Evolutionary conservation across 805 yeast genomes (phyloP), one percentile per base, ranked within the genome.

Genomic region (Hanseniaspora occidentalis): DNA sequence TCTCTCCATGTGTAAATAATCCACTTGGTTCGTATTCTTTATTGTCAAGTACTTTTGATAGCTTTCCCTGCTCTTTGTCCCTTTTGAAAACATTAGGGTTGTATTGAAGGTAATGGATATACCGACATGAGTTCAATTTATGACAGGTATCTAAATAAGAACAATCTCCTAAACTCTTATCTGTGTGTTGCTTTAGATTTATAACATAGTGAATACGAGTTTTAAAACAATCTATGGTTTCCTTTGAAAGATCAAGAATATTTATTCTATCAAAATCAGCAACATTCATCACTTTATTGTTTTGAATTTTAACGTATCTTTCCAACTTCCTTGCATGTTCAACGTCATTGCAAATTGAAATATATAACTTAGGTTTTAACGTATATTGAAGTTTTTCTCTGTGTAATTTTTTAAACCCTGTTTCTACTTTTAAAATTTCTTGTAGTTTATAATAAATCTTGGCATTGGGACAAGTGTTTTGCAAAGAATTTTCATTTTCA

Each of bases 121-220:
- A 88, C 19, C 92, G 66, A 58, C 96, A 88, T 8, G 75, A 65
- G 44, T 73, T 75, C 56, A 84, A 70, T 58, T 85, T 85, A 61
- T 84, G 96, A 54, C 97, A 88, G 1, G 96, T 86, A 54, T 88
- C 96, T 44, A 88, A 67, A 54, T 88, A 88, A 8, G 96, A 86
- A 56, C 97, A 88, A 58, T 88, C 96, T 1, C 96, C 96, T 6
- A 84, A 56, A 14, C 68, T 61, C 2, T 61, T 41, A 50, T 89
- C 96, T 0, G 96, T 85, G 42, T 73, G 77, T 13, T 61, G 51
- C 44, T 71, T 73, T 23, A 73, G 58, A 23, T 72, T 61, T 10
- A 79, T 79, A n/a, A 74, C 61, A 48, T 65, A 73, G 53, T 75
- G 81, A 40, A 69, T 67, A 41, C 66, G 67, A 16, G 47, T 48